A percentile compares a stretch with the other conserved stretches of the same genome.
These are phyloP conservation scores for Coelastrella sp. DNA, from an alignment of 139 green algal genomes.

Conservation along the genomic window DNA sequence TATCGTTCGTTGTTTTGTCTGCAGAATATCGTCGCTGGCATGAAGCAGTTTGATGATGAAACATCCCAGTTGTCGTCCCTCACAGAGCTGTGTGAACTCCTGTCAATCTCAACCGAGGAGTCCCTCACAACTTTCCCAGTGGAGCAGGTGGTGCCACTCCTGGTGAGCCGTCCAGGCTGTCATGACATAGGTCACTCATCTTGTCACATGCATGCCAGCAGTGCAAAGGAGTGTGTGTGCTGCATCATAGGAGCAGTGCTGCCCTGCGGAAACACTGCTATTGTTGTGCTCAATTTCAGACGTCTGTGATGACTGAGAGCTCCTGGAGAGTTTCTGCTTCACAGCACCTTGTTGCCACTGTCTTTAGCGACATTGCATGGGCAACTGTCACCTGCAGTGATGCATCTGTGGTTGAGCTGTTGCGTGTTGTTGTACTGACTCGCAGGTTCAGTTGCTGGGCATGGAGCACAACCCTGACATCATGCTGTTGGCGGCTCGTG, in stretches of 20 bases:
- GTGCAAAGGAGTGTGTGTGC: background rate
- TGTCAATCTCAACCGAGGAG: constrained; percentile 94
- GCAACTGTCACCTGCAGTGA: background rate
- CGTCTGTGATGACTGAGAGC: too few relatives aligned
- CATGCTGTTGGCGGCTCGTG: constrained; percentile 94
- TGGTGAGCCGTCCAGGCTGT: constrained; percentile 68
- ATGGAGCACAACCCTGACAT: constrained; percentile 93
- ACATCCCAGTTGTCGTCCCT: constrained; percentile 82
- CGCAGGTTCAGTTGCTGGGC: constrained; percentile 83
- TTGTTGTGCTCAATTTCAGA: too few relatives aligned
- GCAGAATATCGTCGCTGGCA: constrained; percentile 81
- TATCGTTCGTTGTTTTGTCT: background rate
- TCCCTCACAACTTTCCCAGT: constrained; percentile 82
- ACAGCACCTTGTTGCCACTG: too few relatives aligned
- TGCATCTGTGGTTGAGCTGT: background rate
- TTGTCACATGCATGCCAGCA: background rate
- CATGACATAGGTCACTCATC: background rate
- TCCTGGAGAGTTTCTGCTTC: too few relatives aligned
- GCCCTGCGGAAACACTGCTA: too few relatives aligned
- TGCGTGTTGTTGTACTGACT: background rate
- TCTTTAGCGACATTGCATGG: too few relatives aligned
- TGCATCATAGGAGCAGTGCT: background rate
- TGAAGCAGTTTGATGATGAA: constrained; percentile 85
- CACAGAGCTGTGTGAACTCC: constrained; percentile 90
- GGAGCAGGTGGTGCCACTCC: constrained; percentile 88